These are phyloP conservation scores for Boletus subparvulus DNA, from an alignment of 768 basidiomycete species.

Conservation along the genomic window DNA sequence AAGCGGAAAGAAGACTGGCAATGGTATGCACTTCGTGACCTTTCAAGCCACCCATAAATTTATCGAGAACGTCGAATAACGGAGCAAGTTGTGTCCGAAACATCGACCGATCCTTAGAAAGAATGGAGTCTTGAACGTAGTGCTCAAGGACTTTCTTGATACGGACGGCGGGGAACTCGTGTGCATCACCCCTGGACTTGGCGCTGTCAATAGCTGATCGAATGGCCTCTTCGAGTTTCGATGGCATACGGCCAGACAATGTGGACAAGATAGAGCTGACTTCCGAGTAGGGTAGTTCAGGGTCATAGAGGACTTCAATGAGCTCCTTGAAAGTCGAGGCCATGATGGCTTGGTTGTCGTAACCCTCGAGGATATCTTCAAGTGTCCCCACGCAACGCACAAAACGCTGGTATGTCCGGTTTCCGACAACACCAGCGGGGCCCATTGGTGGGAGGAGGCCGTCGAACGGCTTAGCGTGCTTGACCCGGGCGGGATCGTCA, in stretches of 20 bases:
- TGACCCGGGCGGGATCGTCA: conserved; percentile 94
- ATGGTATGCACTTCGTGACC: conserved; percentile 81
- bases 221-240: conserved; percentile 85
- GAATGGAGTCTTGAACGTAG: conserved; percentile 77
- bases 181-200: conserved; percentile 65
- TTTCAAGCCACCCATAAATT: conserved; percentile 80
- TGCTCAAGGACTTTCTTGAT: conserved; percentile 86
- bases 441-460: conserved; percentile 90
- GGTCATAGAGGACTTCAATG: conserved; percentile 74
- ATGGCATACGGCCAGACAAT: conserved; percentile 90
- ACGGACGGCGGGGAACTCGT: conserved; percentile 88
- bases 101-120: conserved; percentile 76
- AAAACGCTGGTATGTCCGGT: conserved; percentile 87
- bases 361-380: conserved; percentile 92
- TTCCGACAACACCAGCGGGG: conserved; percentile 78
- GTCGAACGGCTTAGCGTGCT: conserved; percentile 98
- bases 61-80: conserved; percentile 73
- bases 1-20: conserved; percentile 73
- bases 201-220: conserved; percentile 75
- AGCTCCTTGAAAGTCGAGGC: conserved; percentile 83
- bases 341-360: conserved; percentile 95
- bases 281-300: conserved; percentile 88
- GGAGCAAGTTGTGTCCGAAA: conserved; percentile 71
- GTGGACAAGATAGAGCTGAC: conserved; percentile 79
- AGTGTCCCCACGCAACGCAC: conserved; percentile 71